phyloP scores from a whole-genome alignment of 495 filamentous ascomycete species.

The Staphylotrichum tortipilum region DNA sequence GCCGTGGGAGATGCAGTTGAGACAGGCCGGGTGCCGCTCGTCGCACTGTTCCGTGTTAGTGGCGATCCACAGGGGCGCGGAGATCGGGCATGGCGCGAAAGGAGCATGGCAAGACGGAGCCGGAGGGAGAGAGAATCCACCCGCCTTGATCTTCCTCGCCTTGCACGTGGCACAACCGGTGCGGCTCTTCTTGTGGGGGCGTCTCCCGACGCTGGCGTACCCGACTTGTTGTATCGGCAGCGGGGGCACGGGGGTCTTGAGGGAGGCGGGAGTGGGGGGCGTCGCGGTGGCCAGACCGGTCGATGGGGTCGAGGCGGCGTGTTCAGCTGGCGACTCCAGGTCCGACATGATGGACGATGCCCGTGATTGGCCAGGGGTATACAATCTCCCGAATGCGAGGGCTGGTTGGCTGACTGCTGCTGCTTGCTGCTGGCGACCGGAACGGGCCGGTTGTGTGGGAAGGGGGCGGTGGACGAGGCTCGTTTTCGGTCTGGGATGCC shows the following conservation, averaged over 20 bases:
- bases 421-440: background rate
- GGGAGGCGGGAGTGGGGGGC: background rate
- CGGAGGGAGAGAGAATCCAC: background rate
- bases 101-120: background rate
- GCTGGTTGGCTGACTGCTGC: conserved; percentile 1
- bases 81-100: background rate
- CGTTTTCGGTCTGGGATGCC: no score
- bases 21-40: conserved; percentile 34
- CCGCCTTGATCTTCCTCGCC: conserved; percentile 35
- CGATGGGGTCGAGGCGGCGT: background rate
- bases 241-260: background rate
- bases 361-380: no score
- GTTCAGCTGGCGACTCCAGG: background rate
- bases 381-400: background rate
- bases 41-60: conserved; percentile 24
- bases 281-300: background rate
- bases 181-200: conserved; percentile 33
- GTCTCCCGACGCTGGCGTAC: conserved; percentile 6
- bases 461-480: background rate
- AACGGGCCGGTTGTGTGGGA: background rate
- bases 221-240: conserved; percentile 4
- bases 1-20: conserved; percentile 36
- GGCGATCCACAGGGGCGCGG: background rate
- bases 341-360: conserved; percentile 1
- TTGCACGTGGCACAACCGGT: conserved; percentile 36